phyloP scores from a whole-genome alignment of 176 grass and related monocot genomes.

The Bonia amplexicaulis region DNA sequence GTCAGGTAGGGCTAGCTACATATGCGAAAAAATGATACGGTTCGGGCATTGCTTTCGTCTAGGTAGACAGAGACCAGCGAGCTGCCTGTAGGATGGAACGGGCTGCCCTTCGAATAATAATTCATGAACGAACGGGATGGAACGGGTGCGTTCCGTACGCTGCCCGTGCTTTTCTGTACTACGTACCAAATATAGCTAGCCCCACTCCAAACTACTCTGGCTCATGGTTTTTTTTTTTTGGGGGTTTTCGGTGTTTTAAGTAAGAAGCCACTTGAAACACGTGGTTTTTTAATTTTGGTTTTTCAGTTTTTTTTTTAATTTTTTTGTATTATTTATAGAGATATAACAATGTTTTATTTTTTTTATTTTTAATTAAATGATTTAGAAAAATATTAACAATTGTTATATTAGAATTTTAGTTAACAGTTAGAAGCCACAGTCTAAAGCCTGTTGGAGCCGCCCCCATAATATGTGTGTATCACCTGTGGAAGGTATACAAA shows the following conservation, averaged over 20 bases:
- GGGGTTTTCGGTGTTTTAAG: too few relatives aligned
- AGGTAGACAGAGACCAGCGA: not conserved
- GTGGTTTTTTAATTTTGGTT: too few relatives aligned
- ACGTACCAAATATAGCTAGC: not conserved
- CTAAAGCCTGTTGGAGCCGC: too few relatives aligned
- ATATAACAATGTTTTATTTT: too few relatives aligned
- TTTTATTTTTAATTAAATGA: too few relatives aligned
- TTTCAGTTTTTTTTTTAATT: too few relatives aligned
- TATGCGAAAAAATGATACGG: not conserved
- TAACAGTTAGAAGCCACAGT: accelerated
- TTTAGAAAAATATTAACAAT: too few relatives aligned
- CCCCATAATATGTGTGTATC: too few relatives aligned
- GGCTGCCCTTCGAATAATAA: not conserved
- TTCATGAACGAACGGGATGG: too few relatives aligned
- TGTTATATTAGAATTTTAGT: accelerated
- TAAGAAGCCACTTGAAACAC: accelerated
- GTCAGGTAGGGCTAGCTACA: not conserved
- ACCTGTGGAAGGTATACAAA: too few relatives aligned
- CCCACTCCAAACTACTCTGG: too few relatives aligned
- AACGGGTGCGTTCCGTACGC: not conserved
- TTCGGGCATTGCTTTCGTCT: not conserved
- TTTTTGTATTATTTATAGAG: accelerated
- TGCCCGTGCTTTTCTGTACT: not conserved
- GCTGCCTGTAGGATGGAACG: not conserved
- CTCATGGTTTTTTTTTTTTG: too few relatives aligned